These are phyloP conservation scores for Berkeleyomyces rouxiae DNA, from an alignment of 2,329 filamentous ascomycete species.

Conservation along the genomic window DNA sequence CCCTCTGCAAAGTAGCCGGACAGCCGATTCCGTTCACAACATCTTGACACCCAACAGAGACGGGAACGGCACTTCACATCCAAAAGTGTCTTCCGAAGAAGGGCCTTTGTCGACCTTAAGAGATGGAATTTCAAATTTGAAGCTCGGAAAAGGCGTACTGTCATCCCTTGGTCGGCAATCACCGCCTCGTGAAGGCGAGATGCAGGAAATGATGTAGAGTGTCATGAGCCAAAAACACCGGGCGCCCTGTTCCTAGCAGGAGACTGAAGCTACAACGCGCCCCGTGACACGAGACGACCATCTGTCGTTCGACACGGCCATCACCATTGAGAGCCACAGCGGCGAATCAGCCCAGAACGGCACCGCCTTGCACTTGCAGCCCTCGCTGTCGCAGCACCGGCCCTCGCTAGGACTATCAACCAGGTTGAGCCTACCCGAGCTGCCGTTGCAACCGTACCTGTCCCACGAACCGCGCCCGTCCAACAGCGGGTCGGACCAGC, in stretches of 20 bases:
- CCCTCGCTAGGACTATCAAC: not conserved
- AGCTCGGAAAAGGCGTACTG: constrained; percentile 31
- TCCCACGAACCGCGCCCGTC: not conserved
- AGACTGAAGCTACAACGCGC: constrained; percentile 19
- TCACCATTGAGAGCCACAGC: constrained; percentile 4
- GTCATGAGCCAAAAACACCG: constrained; percentile 22
- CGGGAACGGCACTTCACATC: constrained; percentile 15
- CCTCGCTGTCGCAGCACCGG: not conserved
- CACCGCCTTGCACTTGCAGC: not conserved
- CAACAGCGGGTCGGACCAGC: not conserved
- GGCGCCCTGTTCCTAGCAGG: constrained; percentile 21
- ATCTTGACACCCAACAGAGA: constrained; percentile 27
- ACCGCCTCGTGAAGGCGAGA: constrained; percentile 23
- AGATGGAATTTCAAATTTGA: constrained; percentile 32
- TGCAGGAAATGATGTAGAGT: constrained; percentile 31
- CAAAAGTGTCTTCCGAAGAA: not conserved
- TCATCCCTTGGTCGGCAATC: not conserved
- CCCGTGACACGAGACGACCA: constrained; percentile 8
- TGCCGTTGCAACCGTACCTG: not conserved
- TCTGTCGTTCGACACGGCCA: constrained; percentile 13
- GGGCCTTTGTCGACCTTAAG: constrained; percentile 26
- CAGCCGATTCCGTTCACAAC: constrained; percentile 39
- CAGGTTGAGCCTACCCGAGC: not conserved
- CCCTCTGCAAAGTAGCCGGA: not conserved
- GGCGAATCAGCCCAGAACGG: constrained; percentile 2